phyloP scores from a whole-genome alignment of 2,329 filamentous ascomycete species.

The Venturia asperata region DNA sequence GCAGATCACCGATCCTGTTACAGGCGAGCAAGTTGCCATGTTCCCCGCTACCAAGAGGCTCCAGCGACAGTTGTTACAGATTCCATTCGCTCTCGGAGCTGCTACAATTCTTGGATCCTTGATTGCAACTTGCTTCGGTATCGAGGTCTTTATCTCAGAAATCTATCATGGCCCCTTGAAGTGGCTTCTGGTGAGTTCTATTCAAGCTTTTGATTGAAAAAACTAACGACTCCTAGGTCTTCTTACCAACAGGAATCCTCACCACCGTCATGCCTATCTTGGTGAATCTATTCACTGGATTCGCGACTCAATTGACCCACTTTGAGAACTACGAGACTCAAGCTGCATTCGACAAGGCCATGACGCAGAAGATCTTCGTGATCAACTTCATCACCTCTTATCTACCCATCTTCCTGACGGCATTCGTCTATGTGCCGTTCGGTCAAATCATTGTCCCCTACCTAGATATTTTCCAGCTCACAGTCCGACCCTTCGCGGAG shows the following conservation, averaged over 20 bases:
- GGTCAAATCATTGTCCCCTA: constrained; percentile 76
- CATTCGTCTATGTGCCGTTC: constrained; percentile 92
- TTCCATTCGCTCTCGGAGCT: constrained; percentile 77
- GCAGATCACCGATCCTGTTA: constrained; percentile 69
- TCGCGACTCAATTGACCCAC: constrained; percentile 70
- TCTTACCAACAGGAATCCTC: constrained; percentile 83
- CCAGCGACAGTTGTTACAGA: constrained; percentile 67
- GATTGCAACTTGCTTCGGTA: constrained; percentile 79
- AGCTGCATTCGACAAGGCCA: constrained; percentile 72
- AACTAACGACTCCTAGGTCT: constrained; percentile 50
- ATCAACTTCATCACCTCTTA: constrained; percentile 97
- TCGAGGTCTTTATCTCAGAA: constrained; percentile 94
- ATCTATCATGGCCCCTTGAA: constrained; percentile 88
- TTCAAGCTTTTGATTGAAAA: background rate
- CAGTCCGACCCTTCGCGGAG: constrained; percentile 67
- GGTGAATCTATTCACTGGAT: constrained; percentile 63
- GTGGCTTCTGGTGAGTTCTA: constrained; percentile 61
- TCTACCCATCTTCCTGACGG: constrained; percentile 82
- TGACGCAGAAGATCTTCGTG: constrained; percentile 89
- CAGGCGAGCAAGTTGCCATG: constrained; percentile 67
- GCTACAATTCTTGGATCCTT: constrained; percentile 66
- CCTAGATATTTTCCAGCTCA: constrained; percentile 70
- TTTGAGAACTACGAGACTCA: constrained; percentile 90
- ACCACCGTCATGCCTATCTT: constrained; percentile 74
- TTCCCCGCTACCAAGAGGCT: constrained; percentile 73